Evolutionary conservation across 495 filamentous ascomycete species (phyloP).

Genomic region (Aspergillus diversus): DNA sequence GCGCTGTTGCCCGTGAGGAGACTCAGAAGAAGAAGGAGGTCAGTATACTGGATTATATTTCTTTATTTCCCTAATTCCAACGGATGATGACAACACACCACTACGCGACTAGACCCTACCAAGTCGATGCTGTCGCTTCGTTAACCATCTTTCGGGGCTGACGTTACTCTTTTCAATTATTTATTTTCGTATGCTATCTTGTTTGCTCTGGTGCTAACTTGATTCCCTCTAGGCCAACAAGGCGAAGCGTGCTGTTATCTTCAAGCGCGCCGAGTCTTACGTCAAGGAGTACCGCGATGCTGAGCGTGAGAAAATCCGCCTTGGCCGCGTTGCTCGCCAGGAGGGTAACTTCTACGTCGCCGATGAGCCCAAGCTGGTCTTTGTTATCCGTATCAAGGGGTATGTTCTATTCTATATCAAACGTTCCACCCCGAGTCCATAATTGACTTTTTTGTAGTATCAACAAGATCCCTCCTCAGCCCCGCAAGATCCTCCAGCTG

Average conservation of each 20-base stretch:
- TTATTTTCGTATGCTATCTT: slow-evolving; percentile 19
- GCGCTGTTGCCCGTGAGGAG: slow-evolving; percentile 81
- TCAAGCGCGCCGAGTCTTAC: slow-evolving; percentile 99
- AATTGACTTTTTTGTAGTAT: slow-evolving; percentile 64
- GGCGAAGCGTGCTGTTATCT: slow-evolving; percentile 95
- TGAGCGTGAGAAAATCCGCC: slow-evolving; percentile 98
- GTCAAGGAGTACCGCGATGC: slow-evolving; percentile 98
- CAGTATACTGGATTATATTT: slow-evolving; percentile 43
- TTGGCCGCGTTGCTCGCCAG: slow-evolving; percentile 83
- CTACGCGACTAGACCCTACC: slow-evolving; percentile 80
- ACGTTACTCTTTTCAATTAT: slow-evolving; percentile 49
- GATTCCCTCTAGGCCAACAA: slow-evolving; percentile 74
- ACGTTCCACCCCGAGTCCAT: slow-evolving; percentile 16
- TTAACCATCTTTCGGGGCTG: slow-evolving; percentile 99
- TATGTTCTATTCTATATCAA: slow-evolving; percentile 35
- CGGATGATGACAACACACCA: slow-evolving; percentile 77
- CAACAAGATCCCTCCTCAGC: slow-evolving; percentile 99
- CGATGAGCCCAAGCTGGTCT: slow-evolving; percentile 94
- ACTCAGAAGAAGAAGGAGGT: slow-evolving; percentile 88
- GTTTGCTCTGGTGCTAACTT: slow-evolving; percentile 45
- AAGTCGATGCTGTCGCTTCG: slow-evolving; percentile 94
- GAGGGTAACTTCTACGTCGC: slow-evolving; percentile 91
- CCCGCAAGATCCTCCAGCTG: slow-evolving; percentile 98
- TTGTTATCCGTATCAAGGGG: slow-evolving; percentile 99
- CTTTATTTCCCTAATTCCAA: slow-evolving; percentile 32